These are phyloP conservation scores for Fennellomyces sp. DNA, from an alignment of 371 early-diverging fungal genomes.

Conservation along the genomic window DNA sequence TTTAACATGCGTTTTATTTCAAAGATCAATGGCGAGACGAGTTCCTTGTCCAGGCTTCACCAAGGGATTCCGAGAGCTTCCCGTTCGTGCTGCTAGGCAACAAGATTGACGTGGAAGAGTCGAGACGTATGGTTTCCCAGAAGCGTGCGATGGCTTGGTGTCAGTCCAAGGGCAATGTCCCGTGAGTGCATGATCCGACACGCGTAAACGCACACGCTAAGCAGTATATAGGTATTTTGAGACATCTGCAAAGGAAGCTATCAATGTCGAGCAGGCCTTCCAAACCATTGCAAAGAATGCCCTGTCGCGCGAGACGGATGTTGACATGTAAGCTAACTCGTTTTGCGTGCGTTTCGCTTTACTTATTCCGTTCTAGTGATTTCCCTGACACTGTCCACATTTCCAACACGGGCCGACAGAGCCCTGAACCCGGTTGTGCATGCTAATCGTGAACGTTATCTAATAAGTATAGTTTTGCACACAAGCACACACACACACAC, in stretches of 20 bases:
- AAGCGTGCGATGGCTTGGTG: slow-evolving; percentile 97
- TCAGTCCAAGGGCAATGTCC: slow-evolving; percentile 93
- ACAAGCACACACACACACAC: not conserved
- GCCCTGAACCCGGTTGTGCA: slow-evolving; percentile 58
- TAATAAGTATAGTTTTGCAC: not conserved
- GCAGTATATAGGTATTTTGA: slow-evolving; percentile 82
- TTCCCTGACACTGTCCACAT: slow-evolving; percentile 93
- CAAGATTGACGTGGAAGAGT: slow-evolving; percentile 96
- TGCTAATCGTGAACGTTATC: slow-evolving; percentile 25
- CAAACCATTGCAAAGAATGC: slow-evolving; percentile 94
- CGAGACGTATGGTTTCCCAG: slow-evolving; percentile 89
- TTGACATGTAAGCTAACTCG: slow-evolving; percentile 66
- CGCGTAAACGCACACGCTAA: not conserved
- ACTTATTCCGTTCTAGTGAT: slow-evolving; percentile 62
- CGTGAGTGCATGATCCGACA: slow-evolving; percentile 47
- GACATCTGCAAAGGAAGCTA: slow-evolving; percentile 95
- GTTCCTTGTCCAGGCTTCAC: slow-evolving; percentile 93
- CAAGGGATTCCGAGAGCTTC: slow-evolving; percentile 95
- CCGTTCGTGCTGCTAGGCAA: slow-evolving; percentile 98
- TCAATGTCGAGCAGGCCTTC: slow-evolving; percentile 97
- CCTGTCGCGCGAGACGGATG: slow-evolving; percentile 89
- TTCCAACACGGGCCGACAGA: slow-evolving; percentile 70
- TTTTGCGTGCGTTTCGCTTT: not conserved
- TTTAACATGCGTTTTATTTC: not conserved
- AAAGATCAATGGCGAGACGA: slow-evolving; percentile 92